phyloP scores from a whole-genome alignment of 2,329 filamentous ascomycete species.

The Apiospora kogelbergensis region DNA sequence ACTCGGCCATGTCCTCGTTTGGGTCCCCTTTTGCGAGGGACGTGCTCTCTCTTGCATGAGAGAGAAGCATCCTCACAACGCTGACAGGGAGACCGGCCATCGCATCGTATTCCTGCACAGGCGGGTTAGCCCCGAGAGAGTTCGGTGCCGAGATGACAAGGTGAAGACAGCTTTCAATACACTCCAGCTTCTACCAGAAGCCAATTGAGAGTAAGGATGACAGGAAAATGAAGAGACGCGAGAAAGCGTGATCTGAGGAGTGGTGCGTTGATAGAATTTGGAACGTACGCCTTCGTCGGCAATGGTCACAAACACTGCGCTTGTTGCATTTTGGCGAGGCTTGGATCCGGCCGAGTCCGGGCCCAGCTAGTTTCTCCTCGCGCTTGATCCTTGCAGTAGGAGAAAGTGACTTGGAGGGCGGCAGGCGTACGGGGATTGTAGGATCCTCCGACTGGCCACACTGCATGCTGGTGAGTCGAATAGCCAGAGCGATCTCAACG shows the following conservation, averaged over 20 bases:
- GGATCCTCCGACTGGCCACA: neutral
- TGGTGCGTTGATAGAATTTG: constrained; percentile 12
- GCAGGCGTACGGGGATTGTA: neutral
- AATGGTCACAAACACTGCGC: constrained; percentile 46
- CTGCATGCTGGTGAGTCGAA: neutral
- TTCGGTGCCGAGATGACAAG: neutral
- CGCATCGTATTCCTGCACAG: constrained; percentile 42
- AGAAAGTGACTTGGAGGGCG: neutral
- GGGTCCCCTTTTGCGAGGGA: constrained; percentile 63
- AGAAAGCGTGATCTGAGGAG: constrained; percentile 10
- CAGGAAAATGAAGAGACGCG: neutral
- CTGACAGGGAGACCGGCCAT: constrained; percentile 53
- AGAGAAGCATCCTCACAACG: constrained; percentile 60
- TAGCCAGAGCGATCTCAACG: neutral
- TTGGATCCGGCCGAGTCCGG: constrained; percentile 9
- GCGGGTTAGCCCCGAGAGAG: neutral
- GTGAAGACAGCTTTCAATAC: neutral
- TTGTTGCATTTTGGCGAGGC: constrained; percentile 20
- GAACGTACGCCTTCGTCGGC: constrained; percentile 41
- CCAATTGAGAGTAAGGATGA: neutral
- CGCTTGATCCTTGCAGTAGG: constrained; percentile 4
- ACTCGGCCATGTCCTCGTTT: constrained; percentile 63
- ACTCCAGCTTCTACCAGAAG: neutral
- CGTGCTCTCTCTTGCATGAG: constrained; percentile 63
- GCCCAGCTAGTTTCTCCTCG: constrained; percentile 8